Conservation (phyloP, 2,329 filamentous ascomycete species). For the Colletotrichum australisinense region DNA sequence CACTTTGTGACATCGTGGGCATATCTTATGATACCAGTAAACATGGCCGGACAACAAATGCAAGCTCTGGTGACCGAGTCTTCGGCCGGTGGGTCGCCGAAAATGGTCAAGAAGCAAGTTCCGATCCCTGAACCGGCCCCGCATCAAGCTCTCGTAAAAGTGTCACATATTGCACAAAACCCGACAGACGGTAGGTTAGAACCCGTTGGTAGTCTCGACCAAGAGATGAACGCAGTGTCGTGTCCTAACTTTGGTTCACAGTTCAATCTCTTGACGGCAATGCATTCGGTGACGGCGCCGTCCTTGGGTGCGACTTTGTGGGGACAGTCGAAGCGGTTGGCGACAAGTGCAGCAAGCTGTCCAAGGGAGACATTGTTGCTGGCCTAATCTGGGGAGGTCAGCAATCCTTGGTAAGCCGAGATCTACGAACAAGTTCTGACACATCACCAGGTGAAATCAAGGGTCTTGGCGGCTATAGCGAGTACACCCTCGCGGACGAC, state of each 20-base stretch:
- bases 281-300: slow-evolving; percentile 49
- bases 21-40: background rate
- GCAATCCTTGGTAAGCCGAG: too few relatives aligned
- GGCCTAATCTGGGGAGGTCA: slow-evolving; percentile 44
- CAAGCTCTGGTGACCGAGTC: slow-evolving; percentile 25
- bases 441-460: slow-evolving; percentile 38
- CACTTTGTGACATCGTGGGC: too few relatives aligned
- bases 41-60: background rate
- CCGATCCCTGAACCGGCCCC: slow-evolving; percentile 15
- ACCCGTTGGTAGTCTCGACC: background rate
- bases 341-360: slow-evolving; percentile 28
- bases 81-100: background rate
- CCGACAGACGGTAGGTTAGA: slow-evolving; percentile 40
- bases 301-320: slow-evolving; percentile 51
- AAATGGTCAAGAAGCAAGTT: slow-evolving; percentile 18
- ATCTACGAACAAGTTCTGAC: background rate
- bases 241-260: slow-evolving; percentile 9
- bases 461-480: slow-evolving; percentile 50
- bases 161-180: slow-evolving; percentile 41
- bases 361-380: slow-evolving; percentile 39
- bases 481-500: slow-evolving; percentile 54
- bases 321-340: slow-evolving; percentile 49
- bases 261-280: slow-evolving; percentile 49
- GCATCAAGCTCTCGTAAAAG: slow-evolving; percentile 41
- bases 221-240: too few relatives aligned